A percentile compares a stretch with the other conserved stretches of the same genome.
Conservation (phyloP, 257 asterid genomes). For the Fraxinus excelsior region DNA sequence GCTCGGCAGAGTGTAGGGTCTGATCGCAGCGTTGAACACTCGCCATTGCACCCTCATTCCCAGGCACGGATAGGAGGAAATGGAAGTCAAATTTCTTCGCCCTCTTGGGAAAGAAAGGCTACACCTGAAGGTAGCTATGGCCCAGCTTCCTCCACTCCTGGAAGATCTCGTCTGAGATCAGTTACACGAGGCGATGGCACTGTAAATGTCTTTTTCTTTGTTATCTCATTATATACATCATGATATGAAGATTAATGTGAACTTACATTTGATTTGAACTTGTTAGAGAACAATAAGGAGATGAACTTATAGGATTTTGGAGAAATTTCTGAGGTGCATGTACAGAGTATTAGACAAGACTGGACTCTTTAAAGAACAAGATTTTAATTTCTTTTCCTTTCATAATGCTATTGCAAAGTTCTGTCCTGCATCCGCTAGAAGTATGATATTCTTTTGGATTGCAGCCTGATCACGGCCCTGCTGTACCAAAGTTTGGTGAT, state of each 20-base stretch:
- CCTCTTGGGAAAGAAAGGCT: conserved; percentile 82
- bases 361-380: neutral
- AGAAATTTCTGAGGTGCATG: neutral
- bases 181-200: conserved; percentile 71
- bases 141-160: conserved; percentile 77
- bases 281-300: neutral
- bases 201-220: conserved; percentile 41
- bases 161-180: conserved; percentile 83
- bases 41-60: conserved; percentile 71
- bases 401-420: neutral
- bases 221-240: neutral
- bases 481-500: conserved; percentile 83
- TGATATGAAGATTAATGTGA: neutral
- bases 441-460: neutral
- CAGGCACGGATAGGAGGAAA: conserved; percentile 57
- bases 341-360: neutral
- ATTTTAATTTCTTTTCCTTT: neutral
- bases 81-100: conserved; percentile 67
- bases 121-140: conserved; percentile 61
- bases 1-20: conserved; percentile 55
- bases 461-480: conserved; percentile 80
- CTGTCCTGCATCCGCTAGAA: neutral
- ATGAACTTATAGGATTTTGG: neutral
- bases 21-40: conserved; percentile 67
- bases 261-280: neutral